phyloP scores from a whole-genome alignment of 169 alveolate genomes.

The Eimeria brunetti region DNA sequence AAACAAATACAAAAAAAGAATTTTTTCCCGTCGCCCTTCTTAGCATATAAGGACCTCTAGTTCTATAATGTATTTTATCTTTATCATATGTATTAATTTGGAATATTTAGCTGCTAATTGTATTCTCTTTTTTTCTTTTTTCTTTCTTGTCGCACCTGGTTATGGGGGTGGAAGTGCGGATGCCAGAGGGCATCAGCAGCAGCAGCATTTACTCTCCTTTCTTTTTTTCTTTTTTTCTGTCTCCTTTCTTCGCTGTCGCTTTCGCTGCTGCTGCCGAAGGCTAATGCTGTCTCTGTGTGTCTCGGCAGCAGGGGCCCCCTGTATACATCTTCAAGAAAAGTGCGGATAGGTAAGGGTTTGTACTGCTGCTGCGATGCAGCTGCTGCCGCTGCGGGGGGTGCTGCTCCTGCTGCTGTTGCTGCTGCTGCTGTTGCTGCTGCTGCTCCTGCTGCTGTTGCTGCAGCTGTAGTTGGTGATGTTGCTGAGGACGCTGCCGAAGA shows the following conservation, averaged over 20 bases:
- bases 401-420: slow-evolving; percentile 21
- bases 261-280: slow-evolving; percentile 79
- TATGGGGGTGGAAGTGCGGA: slow-evolving; percentile 88
- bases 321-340: slow-evolving; percentile 40
- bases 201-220: slow-evolving; percentile 80
- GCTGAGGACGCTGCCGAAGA: slow-evolving; percentile 1
- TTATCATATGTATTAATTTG: too few species aligned
- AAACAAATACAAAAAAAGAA: too few species aligned
- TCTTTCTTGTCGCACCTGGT: slow-evolving; percentile 69
- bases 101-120: too few species aligned
- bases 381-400: slow-evolving; percentile 12
- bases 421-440: not conserved
- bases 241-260: slow-evolving; percentile 69
- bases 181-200: slow-evolving; percentile 87
- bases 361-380: slow-evolving; percentile 41
- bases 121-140: too few species aligned
- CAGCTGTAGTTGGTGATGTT: not conserved
- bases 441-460: not conserved
- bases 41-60: too few species aligned
- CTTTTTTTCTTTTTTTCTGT: slow-evolving; percentile 45
- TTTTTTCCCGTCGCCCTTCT: too few species aligned
- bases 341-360: slow-evolving; percentile 37
- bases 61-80: too few species aligned
- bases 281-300: slow-evolving; percentile 57
- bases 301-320: slow-evolving; percentile 72